Conservation (phyloP, 2,329 filamentous ascomycete species). For the Diaporthe vexans region DNA sequence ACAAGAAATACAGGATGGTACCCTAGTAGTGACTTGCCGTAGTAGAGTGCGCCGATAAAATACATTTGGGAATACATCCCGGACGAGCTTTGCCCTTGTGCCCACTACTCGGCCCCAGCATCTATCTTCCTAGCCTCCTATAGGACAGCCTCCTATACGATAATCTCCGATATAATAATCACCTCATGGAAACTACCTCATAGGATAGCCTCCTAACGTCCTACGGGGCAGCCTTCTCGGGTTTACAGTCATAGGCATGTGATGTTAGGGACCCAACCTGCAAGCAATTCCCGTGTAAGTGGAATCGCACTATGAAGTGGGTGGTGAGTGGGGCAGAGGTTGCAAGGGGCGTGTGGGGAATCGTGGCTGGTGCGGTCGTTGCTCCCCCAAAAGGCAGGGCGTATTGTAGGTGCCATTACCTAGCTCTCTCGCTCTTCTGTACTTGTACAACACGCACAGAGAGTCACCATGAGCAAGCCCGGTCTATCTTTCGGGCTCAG, state of each 20-base stretch:
- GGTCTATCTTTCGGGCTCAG: slow-evolving; percentile 70
- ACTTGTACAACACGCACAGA: not conserved
- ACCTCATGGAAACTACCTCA: no score
- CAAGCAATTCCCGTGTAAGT: not conserved
- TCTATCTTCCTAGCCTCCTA: no score
- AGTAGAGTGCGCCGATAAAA: not conserved
- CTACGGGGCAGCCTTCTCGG: no score
- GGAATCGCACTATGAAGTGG: not conserved
- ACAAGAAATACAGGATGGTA: no score
- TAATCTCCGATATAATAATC: no score
- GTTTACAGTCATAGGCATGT: no score
- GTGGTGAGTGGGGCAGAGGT: not conserved
- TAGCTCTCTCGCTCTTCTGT: not conserved
- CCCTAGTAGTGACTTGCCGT: not conserved
- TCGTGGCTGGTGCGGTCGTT: slow-evolving; percentile 39
- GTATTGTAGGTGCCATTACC: not conserved
- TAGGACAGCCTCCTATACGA: no score
- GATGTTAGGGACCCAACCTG: no score
- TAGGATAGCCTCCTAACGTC: no score
- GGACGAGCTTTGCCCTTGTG: no score
- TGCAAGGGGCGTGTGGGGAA: slow-evolving; percentile 22
- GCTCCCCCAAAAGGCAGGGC: slow-evolving; percentile 19
- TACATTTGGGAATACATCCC: not conserved
- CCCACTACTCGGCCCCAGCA: no score
- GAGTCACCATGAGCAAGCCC: slow-evolving; percentile 61